Evolutionary conservation across 192 early-diverging fungal species (phyloP).

Genomic region (Backusella psychrophila): DNA sequence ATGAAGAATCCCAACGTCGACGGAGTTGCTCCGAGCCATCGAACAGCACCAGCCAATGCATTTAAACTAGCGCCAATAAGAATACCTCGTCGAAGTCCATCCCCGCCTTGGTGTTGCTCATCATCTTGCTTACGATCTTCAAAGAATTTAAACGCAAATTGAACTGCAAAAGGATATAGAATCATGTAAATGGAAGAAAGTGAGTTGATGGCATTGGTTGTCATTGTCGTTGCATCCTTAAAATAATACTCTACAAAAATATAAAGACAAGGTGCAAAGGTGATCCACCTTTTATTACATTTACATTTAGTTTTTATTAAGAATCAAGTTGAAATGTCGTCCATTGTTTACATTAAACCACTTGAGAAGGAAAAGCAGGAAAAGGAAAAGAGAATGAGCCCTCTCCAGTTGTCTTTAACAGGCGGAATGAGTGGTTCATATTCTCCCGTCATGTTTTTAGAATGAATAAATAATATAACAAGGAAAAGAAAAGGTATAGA

Average conservation of each 20-base stretch:
- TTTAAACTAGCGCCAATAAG: constrained; percentile 40
- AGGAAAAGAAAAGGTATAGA: not conserved
- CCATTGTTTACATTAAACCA: constrained; percentile 20
- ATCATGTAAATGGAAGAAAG: constrained; percentile 41
- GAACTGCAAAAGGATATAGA: constrained; percentile 37
- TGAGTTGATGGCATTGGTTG: constrained; percentile 40
- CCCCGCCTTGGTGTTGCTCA: not conserved
- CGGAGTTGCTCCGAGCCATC: constrained; percentile 37
- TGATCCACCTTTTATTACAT: constrained; percentile 33
- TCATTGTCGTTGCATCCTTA: constrained; percentile 4
- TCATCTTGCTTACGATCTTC: constrained; percentile 16
- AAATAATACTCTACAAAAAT: constrained; percentile 39
- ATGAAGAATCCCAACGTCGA: constrained; percentile 29
- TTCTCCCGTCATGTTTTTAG: not conserved
- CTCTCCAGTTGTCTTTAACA: constrained; percentile 14
- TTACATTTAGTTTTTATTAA: not conserved
- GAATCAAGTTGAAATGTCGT: not conserved
- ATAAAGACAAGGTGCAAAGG: constrained; percentile 45
- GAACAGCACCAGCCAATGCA: constrained; percentile 23
- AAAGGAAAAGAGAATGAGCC: constrained; percentile 38
- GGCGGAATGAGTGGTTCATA: not conserved
- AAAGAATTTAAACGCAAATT: constrained; percentile 36
- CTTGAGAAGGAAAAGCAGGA: constrained; percentile 38
- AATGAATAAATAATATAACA: not conserved
- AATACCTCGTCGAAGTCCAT: constrained; percentile 35